A percentile compares a stretch with the other conserved stretches of the same genome.
Conservation (phyloP, 257 asterid genomes). For the Thymus mandschuricus region DNA sequence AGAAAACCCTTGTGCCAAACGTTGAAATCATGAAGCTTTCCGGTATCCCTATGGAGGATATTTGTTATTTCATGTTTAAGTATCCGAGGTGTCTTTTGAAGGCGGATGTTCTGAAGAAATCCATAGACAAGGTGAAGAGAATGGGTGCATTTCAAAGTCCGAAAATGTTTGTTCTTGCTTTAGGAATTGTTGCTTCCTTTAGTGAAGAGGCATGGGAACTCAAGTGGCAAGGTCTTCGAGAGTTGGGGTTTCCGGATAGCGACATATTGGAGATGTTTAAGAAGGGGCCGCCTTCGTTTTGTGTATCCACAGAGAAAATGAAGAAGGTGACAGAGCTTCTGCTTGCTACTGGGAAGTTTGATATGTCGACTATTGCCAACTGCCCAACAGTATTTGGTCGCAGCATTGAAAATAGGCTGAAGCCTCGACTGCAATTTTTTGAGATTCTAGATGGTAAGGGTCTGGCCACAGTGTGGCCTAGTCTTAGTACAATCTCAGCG, state of each 20-base stretch:
- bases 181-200: slow-evolving; percentile 28
- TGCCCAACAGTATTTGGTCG: background rate
- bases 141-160: slow-evolving; percentile 36
- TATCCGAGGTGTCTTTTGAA: slow-evolving; percentile 38
- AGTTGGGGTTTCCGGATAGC: slow-evolving; percentile 22
- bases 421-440: background rate
- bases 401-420: background rate
- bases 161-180: slow-evolving; percentile 33
- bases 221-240: slow-evolving; percentile 28
- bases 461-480: background rate
- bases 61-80: background rate
- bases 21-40: slow-evolving; percentile 33
- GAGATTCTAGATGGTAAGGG: background rate
- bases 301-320: background rate
- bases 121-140: background rate
- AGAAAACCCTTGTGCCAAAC: slow-evolving; percentile 40
- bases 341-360: background rate
- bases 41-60: slow-evolving; percentile 31
- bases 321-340: background rate
- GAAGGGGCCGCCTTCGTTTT: slow-evolving; percentile 6
- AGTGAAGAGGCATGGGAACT: slow-evolving; percentile 29
- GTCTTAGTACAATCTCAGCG: background rate
- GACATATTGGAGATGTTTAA: slow-evolving; percentile 18
- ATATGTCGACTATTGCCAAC: background rate
- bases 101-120: slow-evolving; percentile 34